Conservation (phyloP, 148 eudicot species). For the Rhododendron simsii region DNA sequence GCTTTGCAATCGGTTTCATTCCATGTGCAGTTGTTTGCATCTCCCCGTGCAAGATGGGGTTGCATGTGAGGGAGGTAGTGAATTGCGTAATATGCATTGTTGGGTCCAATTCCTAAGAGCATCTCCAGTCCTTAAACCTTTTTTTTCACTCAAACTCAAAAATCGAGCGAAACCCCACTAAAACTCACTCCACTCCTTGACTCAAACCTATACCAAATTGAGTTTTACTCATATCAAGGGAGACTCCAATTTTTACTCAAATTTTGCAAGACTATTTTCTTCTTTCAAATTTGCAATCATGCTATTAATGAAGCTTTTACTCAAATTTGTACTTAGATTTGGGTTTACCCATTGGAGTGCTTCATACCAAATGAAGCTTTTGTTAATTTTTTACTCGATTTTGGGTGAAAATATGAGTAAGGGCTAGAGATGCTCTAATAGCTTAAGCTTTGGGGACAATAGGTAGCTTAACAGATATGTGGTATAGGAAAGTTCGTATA, state of each 20-base stretch:
- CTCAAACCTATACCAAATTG: background rate
- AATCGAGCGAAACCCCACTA: background rate
- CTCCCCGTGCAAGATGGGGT: background rate
- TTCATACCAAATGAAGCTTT: background rate
- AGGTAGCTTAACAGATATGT: background rate
- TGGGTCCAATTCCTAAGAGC: background rate
- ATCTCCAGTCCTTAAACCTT: background rate
- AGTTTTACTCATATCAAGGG: background rate
- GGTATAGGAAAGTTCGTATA: background rate
- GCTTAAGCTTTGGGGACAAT: background rate
- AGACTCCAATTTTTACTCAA: background rate
- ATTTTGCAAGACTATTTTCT: background rate
- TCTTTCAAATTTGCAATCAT: background rate
- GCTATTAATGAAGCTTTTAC: background rate
- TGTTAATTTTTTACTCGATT: background rate
- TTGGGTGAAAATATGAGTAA: background rate
- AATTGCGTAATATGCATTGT: background rate
- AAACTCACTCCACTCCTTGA: background rate
- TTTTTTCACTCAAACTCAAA: too few relatives aligned
- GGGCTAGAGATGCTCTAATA: background rate
- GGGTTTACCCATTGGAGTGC: background rate
- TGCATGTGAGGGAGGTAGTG: background rate
- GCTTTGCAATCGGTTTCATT: background rate
- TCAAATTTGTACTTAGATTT: background rate
- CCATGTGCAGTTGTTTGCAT: background rate